Evolutionary conservation across 495 filamentous ascomycete species (phyloP).

Genomic region (Clavariopsis aquatica): DNA sequence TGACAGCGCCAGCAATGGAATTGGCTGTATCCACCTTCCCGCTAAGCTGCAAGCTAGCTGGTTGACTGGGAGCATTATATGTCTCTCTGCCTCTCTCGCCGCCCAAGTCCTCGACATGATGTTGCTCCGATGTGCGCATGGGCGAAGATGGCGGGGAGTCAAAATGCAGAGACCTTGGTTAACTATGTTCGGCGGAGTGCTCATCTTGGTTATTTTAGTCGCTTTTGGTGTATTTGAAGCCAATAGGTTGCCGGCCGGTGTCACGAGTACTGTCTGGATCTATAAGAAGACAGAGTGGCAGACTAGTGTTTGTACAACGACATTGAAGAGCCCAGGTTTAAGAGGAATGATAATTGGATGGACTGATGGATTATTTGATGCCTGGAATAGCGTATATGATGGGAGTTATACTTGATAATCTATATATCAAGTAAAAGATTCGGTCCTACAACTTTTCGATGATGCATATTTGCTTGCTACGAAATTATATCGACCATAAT

Average conservation of each 20-base stretch:
- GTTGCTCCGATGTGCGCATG: neutral
- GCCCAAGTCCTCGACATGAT: constrained; percentile 4
- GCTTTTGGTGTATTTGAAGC: constrained; percentile 2
- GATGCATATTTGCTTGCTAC: too few relatives aligned
- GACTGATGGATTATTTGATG: constrained; percentile 17
- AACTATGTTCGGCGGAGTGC: constrained; percentile 13
- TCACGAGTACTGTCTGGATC: constrained; percentile 9
- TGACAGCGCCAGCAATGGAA: constrained; percentile 15
- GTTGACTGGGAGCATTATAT: constrained; percentile 7
- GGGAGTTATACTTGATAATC: neutral
- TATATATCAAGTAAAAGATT: too few relatives aligned
- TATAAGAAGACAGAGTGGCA: constrained; percentile 8
- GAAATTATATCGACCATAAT: too few relatives aligned
- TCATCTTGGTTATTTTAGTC: constrained; percentile 6
- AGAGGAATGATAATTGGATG: constrained; percentile 22
- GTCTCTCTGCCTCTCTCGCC: constrained; percentile 1
- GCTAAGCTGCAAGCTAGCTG: constrained; percentile 2
- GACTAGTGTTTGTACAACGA: neutral
- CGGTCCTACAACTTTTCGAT: too few relatives aligned
- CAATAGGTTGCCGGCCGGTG: neutral
- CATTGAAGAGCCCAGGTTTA: constrained; percentile 1
- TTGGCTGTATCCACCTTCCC: constrained; percentile 9
- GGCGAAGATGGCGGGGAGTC: neutral
- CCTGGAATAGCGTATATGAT: neutral
- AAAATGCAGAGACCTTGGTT: constrained; percentile 13